Evolutionary conservation across 169 alveolate species (phyloP), one percentile per base, ranked within the genome.

Genomic region (Plasmodium knowlesi): DNA sequence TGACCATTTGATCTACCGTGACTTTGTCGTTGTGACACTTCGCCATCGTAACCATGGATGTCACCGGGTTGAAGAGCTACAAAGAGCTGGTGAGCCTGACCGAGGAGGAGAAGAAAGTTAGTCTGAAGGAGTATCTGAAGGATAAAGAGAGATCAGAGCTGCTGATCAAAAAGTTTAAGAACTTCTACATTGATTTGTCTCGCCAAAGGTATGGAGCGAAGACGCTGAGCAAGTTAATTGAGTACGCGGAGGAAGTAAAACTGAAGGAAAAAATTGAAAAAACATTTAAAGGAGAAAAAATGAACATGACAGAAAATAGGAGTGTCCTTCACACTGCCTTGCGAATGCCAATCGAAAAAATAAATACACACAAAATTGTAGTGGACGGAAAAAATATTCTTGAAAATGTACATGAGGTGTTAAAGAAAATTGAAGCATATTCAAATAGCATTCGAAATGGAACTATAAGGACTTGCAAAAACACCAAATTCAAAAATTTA

Each of bases 281-380:
- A 53, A 92, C 95, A 95, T 97, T 98, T 76, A 83, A 81, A 39
- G 99, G 99, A 3, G 98, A 97, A 41, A 96, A 95, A 82, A 94
- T 99, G 85, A 99, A 99, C 95, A 95, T 95, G 19, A 98, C 99
- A 3, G 99, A 99, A 95, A 96, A 97, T 57, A 95, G 99, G 57
- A 96, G 99, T 9, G 99, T 98, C 28, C 96, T 98, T 41, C 99
- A 99, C 95, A 98, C 98, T 5, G 99, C 99, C 5, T 96, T 99
- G 50, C 97, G 99, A 85, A 95, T 98, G 57, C 97, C 97, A 8
- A 93, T 94, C 72, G 98, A 95, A 80, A 94, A 95, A 71, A 41
- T 67, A 43, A 54, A 83, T 70, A 57, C 81, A 50, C 43, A 28
- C 46, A 83, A 92, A 73, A 81, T 96, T 5, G 85, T 82, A 46